These are phyloP conservation scores for Veloboletus limbatus DNA, from an alignment of 1,284 basidiomycete species.

Conservation along the genomic window DNA sequence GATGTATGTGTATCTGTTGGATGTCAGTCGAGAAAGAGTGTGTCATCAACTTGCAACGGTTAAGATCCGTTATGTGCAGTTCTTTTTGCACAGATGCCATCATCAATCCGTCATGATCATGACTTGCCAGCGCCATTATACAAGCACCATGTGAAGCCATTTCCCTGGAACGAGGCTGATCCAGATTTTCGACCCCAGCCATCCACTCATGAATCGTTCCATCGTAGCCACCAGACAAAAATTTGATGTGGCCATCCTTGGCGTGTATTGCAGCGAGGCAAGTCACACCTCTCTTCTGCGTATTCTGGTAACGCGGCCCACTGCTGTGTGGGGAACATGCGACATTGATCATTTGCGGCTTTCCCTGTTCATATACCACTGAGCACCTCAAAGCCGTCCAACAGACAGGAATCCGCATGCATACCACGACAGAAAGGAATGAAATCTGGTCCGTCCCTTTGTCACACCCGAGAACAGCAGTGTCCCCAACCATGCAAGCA, in stretches of 20 bases:
- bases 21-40: constrained; percentile 40
- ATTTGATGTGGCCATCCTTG: constrained; percentile 33
- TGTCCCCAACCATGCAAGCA: constrained; percentile 41
- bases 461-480: constrained; percentile 44
- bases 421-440: constrained; percentile 36
- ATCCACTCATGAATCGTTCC: constrained; percentile 41
- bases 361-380: constrained; percentile 22
- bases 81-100: constrained; percentile 35
- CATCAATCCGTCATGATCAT: constrained; percentile 32
- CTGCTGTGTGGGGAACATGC: constrained; percentile 29
- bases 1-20: constrained; percentile 47
- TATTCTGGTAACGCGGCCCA: constrained; percentile 27
- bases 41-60: constrained; percentile 24
- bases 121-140: constrained; percentile 39
- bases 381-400: constrained; percentile 15
- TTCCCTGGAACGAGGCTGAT: constrained; percentile 26
- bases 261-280: constrained; percentile 38
- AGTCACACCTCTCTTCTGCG: constrained; percentile 36
- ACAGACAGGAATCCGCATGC: constrained; percentile 28
- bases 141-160: constrained; percentile 30
- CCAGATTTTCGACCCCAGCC: constrained; percentile 21
- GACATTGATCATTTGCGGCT: constrained; percentile 32
- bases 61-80: constrained; percentile 36
- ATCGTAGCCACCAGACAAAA: constrained; percentile 46
- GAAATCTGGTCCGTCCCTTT: constrained; percentile 41